These are phyloP conservation scores for Epichloe typhina DNA, from an alignment of 2,329 filamentous ascomycete species.

Conservation along the genomic window DNA sequence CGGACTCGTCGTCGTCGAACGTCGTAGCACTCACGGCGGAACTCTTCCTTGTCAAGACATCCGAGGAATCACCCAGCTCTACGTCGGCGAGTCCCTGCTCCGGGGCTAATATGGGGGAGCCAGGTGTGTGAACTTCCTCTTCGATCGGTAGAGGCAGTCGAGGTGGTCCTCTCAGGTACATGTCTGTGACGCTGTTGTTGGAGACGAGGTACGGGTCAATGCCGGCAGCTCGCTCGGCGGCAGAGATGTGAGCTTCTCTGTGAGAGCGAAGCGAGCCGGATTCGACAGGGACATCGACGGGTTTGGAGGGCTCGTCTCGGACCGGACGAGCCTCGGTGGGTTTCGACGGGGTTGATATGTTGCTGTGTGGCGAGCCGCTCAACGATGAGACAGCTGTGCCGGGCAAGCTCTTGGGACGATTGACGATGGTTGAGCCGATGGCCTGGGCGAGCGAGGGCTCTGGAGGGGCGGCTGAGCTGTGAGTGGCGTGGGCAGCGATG, in stretches of 20 bases:
- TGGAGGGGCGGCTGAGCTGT: constrained; percentile 44
- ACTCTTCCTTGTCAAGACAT: constrained; percentile 37
- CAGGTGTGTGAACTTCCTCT: constrained; percentile 78
- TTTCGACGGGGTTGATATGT: constrained; percentile 17
- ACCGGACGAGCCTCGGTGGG: constrained; percentile 13
- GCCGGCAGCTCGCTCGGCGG: constrained; percentile 18
- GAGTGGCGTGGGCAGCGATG: constrained; percentile 39
- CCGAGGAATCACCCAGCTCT: constrained; percentile 36
- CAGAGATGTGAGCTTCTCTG: constrained; percentile 19
- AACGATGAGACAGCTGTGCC: constrained; percentile 36
- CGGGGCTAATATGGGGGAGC: constrained; percentile 74
- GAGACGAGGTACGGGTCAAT: constrained; percentile 32
- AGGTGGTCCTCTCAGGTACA: constrained; percentile 62
- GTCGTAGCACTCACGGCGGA: constrained; percentile 49
- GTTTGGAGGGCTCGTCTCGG: constrained; percentile 34
- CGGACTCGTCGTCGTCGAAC: constrained; percentile 64
- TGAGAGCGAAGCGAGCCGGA: constrained; percentile 24
- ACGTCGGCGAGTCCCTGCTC: constrained; percentile 43
- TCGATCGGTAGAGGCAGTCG: constrained; percentile 87
- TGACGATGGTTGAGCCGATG: constrained; percentile 39
- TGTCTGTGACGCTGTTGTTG: constrained; percentile 47
- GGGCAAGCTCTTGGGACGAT: constrained; percentile 33
- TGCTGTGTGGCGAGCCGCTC: constrained; percentile 32
- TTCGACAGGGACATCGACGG: constrained; percentile 42
- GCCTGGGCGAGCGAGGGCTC: constrained; percentile 50